These are phyloP conservation scores for Calonectria pseudoreteaudii DNA, from an alignment of 2,329 filamentous ascomycete genomes.

Conservation along the genomic window DNA sequence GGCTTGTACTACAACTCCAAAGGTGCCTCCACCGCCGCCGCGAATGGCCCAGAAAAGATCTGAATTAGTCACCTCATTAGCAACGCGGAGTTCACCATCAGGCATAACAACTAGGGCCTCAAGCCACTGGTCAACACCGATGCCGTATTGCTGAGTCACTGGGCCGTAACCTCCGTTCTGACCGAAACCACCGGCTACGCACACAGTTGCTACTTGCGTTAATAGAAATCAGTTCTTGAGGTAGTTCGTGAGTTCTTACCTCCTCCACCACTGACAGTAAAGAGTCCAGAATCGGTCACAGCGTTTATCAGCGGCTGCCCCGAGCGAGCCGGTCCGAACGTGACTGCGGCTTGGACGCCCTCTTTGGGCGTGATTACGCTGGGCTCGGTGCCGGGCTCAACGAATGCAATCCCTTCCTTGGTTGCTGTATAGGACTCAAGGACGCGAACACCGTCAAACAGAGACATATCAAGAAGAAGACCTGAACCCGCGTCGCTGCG, in stretches of 20 bases:
- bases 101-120: neutral
- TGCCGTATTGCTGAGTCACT: neutral
- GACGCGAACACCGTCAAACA: neutral
- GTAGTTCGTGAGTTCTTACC: neutral
- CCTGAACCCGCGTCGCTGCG: neutral
- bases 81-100: neutral
- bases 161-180: neutral
- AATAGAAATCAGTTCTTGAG: neutral
- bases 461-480: neutral
- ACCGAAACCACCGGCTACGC: neutral
- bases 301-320: neutral
- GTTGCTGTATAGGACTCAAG: neutral
- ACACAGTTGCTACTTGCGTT: neutral
- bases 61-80: neutral
- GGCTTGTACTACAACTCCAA: constrained; percentile 3
- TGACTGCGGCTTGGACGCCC: neutral
- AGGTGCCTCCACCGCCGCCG: neutral
- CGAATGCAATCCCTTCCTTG: neutral
- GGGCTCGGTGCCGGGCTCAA: neutral
- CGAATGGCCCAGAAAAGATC: constrained; percentile 2
- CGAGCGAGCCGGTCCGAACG: neutral
- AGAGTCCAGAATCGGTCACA: neutral
- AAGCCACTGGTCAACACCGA: neutral
- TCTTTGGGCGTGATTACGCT: neutral
- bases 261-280: neutral